Base-by-base conservation (phyloP, 106 monocot species). In the Dactylorhiza incarnata region DNA sequence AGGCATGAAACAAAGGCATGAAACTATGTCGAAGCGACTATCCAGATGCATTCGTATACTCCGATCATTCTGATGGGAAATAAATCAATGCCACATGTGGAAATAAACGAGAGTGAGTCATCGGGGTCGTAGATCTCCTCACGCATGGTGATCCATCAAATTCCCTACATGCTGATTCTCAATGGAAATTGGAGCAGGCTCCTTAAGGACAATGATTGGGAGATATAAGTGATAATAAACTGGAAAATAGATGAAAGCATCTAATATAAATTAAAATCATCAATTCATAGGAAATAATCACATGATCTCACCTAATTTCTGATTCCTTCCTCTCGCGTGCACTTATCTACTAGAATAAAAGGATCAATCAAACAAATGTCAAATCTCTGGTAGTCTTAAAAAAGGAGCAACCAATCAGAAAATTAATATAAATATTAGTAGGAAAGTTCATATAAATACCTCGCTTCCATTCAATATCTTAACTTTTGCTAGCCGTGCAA, bases 381-480 rank as follows among this genome's bases (percentile, higher is more conserved):
- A 51, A 56, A 49, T 25, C 53, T 13, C 51, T n/a, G 55, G 44
- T 24, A 46, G 7, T 6, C 0, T n/a, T 59, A 75, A 16, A 66
- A 74, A 59, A 48, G 8, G 8, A 29, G 24, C 29, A 65, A 48
- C 4, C 6, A 67, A 17, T 8, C 0, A 25, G 12, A 29, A 65
- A 37, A 37, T 37, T 37, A 37, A 37, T 37, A 37, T 4, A 71
- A 43, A 22, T 14, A 11, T 7, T 53, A 14, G 19, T 15, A 11
- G 9, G 14, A 75, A 81, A 22, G 49, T 65, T 66, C 12, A 74
- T 47, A 47, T 55, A 69, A 5, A 16, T 89, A 94, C 97, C 97
- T 94, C 91, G 82, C 97, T 99, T 17, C 97, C 97, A 84, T 99
- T 99, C 49, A 99, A 80, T 71, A 91, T 89, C 72, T 86, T 76